These are phyloP conservation scores for Zopfia rhizophila DNA, from an alignment of 2,329 filamentous ascomycete species.

Conservation along the genomic window DNA sequence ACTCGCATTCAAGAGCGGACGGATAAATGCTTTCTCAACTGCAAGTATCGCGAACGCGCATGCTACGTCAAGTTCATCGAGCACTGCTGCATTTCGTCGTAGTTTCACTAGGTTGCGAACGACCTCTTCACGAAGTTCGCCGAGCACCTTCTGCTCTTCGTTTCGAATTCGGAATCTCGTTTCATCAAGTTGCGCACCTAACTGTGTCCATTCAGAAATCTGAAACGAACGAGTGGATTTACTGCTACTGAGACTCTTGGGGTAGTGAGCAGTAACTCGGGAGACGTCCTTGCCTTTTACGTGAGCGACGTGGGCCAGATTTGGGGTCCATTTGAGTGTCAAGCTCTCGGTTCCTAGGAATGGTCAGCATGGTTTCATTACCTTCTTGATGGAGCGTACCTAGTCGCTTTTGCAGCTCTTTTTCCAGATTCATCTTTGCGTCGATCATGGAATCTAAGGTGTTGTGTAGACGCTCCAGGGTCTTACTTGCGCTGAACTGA, in stretches of 20 bases:
- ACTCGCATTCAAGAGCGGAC: slow-evolving; percentile 74
- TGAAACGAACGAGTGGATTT: slow-evolving; percentile 89
- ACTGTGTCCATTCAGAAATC: slow-evolving; percentile 80
- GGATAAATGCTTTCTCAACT: slow-evolving; percentile 74
- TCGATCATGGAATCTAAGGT: slow-evolving; percentile 69
- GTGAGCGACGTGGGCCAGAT: slow-evolving; percentile 89
- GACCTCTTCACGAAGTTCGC: slow-evolving; percentile 76
- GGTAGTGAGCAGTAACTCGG: slow-evolving; percentile 48
- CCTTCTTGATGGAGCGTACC: no score
- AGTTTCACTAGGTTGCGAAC: slow-evolving; percentile 85
- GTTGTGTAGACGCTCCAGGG: slow-evolving; percentile 73
- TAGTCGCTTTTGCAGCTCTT: slow-evolving; percentile 70
- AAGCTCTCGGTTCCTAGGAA: slow-evolving; percentile 61
- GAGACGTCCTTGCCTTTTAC: slow-evolving; percentile 79
- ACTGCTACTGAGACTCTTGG: slow-evolving; percentile 75
- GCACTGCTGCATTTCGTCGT: slow-evolving; percentile 86
- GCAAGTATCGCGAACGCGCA: slow-evolving; percentile 87
- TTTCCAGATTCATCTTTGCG: slow-evolving; percentile 70
- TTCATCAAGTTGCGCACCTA: slow-evolving; percentile 84
- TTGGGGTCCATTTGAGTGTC: slow-evolving; percentile 85
- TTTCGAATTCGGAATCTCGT: slow-evolving; percentile 78
- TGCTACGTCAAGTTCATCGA: slow-evolving; percentile 92
- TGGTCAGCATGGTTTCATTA: background rate
- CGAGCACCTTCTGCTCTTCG: slow-evolving; percentile 86
- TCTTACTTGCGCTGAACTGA: slow-evolving; percentile 74